These are phyloP conservation scores for Penicillium manginii DNA, from an alignment of 495 filamentous ascomycete species.

Conservation along the genomic window DNA sequence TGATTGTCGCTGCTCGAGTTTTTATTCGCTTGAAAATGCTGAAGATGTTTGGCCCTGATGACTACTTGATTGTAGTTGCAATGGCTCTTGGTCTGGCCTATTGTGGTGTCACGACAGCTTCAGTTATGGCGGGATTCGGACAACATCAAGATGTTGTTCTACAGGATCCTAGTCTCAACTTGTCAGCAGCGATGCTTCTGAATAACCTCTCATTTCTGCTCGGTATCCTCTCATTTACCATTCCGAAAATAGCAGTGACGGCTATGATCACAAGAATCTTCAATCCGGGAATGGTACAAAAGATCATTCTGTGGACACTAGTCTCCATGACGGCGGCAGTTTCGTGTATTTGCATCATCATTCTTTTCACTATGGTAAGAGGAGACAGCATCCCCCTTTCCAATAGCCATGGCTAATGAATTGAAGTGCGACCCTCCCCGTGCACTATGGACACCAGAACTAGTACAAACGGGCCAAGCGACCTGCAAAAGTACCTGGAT, in stretches of 20 bases:
- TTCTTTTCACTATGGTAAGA: conserved; percentile 25
- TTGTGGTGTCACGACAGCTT: conserved; percentile 23
- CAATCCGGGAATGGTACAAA: conserved; percentile 25
- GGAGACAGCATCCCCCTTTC: background rate
- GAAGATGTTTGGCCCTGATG: conserved; percentile 52
- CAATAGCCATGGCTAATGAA: background rate
- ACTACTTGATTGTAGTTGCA: conserved; percentile 51
- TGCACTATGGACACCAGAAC: conserved; percentile 20
- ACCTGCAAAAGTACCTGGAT: conserved; percentile 36
- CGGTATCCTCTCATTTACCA: conserved; percentile 31
- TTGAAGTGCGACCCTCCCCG: conserved; percentile 22
- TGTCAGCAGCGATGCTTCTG: conserved; percentile 21
- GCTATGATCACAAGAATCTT: conserved; percentile 32
- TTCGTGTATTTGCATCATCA: conserved; percentile 26
- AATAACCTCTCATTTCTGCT: conserved; percentile 30
- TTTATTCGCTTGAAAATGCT: conserved; percentile 50
- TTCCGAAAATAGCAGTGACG: conserved; percentile 35
- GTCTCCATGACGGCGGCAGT: conserved; percentile 17
- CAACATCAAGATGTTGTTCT: conserved; percentile 16
- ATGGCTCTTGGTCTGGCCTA: conserved; percentile 39
- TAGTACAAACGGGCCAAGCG: conserved; percentile 18
- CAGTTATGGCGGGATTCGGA: conserved; percentile 24
- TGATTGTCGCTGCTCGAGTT: conserved; percentile 44
- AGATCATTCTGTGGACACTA: conserved; percentile 25
- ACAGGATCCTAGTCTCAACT: background rate